phyloP scores from a whole-genome alignment of 257 asterid genomes.

The Rauvolfia tetraphylla region DNA sequence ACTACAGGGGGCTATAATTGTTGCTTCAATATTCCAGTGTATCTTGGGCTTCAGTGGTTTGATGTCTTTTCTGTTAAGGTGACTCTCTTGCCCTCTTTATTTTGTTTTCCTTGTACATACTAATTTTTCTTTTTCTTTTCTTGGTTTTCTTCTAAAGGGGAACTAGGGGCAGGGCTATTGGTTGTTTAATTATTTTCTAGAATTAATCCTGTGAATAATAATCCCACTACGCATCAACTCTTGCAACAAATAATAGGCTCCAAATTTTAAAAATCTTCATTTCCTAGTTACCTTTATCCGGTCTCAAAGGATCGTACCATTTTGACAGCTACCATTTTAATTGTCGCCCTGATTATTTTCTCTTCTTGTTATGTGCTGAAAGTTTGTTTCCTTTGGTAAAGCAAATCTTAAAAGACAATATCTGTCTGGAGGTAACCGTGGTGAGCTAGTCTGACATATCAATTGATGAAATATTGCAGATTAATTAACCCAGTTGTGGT shows the following conservation, averaged over 20 bases:
- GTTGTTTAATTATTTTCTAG: background rate
- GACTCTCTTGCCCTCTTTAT: conserved; percentile 19
- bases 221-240: background rate
- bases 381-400: background rate
- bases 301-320: background rate
- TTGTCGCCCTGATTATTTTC: background rate
- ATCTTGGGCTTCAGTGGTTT: conserved; percentile 90
- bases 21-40: conserved; percentile 82
- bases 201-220: background rate
- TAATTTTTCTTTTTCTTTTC: background rate
- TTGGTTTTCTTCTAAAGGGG: background rate
- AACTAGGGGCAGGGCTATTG: background rate
- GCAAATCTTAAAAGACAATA: background rate
- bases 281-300: background rate
- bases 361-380: background rate
- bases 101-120: background rate
- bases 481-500: conserved; percentile 94
- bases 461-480: conserved; percentile 39
- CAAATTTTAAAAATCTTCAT: background rate
- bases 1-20: conserved; percentile 91
- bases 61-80: conserved; percentile 83
- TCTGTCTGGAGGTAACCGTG: background rate
- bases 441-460: conserved; percentile 11
- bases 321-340: background rate
- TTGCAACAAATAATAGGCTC: background rate